A percentile compares a stretch with the other conserved stretches of the same genome.
These are phyloP conservation scores for Sporothrix brunneoviolacea DNA, from an alignment of 2,329 filamentous ascomycete genomes.

Conservation along the genomic window DNA sequence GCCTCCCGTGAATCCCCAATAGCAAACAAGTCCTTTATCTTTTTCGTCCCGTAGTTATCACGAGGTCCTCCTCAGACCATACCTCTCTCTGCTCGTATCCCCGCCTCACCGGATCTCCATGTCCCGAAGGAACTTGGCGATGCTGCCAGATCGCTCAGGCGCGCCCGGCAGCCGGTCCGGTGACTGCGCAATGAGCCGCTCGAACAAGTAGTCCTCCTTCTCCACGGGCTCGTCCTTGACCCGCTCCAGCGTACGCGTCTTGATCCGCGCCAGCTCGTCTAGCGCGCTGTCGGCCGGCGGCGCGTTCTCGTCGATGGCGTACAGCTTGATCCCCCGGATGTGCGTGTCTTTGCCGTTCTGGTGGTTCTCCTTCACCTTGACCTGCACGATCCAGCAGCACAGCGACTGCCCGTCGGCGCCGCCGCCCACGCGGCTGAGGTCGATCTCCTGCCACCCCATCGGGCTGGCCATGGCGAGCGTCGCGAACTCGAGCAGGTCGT, in stretches of 20 bases:
- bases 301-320: constrained; percentile 48
- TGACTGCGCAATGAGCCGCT: constrained; percentile 25
- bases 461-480: constrained; percentile 73
- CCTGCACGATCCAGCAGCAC: constrained; percentile 81
- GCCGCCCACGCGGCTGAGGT: constrained; percentile 47
- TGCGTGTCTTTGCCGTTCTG: constrained; percentile 99
- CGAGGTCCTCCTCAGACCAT: too few relatives aligned
- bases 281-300: constrained; percentile 30
- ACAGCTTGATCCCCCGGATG: constrained; percentile 86
- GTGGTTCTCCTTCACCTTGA: constrained; percentile 90
- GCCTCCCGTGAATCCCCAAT: too few relatives aligned
- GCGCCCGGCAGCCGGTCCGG: constrained; percentile 23
- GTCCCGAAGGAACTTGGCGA: constrained; percentile 35
- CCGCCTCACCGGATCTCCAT: constrained; percentile 33
- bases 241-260: constrained; percentile 26
- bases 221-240: constrained; percentile 22
- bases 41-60: too few relatives aligned
- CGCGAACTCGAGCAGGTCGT: constrained; percentile 84
- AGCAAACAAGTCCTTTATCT: too few relatives aligned
- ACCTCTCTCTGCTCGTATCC: too few relatives aligned
- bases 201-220: constrained; percentile 29
- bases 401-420: constrained; percentile 66
- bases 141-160: constrained; percentile 26
- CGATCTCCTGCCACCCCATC: constrained; percentile 84
- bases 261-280: constrained; percentile 28